A percentile compares a stretch with the other conserved stretches of the same genome.
Evolutionary conservation across 192 early-diverging fungal genomes (phyloP).

Genomic region (Gaertneriomyces sp.): DNA sequence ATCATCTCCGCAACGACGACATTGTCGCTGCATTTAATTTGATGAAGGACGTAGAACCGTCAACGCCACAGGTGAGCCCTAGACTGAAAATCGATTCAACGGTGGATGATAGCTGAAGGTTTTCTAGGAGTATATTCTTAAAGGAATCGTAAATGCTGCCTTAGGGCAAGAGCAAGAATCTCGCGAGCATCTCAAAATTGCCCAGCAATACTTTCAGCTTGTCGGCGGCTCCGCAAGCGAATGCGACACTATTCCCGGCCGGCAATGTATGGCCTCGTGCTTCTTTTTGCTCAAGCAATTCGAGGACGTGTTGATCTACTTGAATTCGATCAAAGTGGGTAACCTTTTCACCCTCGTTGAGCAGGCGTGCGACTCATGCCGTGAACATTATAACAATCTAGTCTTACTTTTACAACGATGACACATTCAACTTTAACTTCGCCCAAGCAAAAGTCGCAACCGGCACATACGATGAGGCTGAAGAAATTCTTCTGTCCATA

Average conservation of each 20-base stretch:
- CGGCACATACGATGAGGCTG: conserved; percentile 57
- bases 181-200: conserved; percentile 59
- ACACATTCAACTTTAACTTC: conserved; percentile 65
- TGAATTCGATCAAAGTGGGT: conserved; percentile 59
- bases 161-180: conserved; percentile 62
- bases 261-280: conserved; percentile 63
- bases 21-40: conserved; percentile 54
- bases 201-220: conserved; percentile 63
- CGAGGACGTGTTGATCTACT: conserved; percentile 61
- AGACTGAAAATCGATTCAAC: not conserved
- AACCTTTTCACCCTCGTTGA: not conserved
- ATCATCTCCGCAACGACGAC: conserved; percentile 56
- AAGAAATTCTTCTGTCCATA: conserved; percentile 54
- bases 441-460: conserved; percentile 58
- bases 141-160: conserved; percentile 60
- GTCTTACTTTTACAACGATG: conserved; percentile 68
- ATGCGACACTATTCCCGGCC: conserved; percentile 61
- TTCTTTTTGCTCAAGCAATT: conserved; percentile 63
- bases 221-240: conserved; percentile 59
- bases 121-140: conserved; percentile 55
- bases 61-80: conserved; percentile 46
- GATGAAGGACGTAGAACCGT: conserved; percentile 64
- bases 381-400: conserved; percentile 5
- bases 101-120: not conserved
- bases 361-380: not conserved